Evolutionary conservation across 345 rosid genomes (phyloP).

Genomic region (Euclidium syriacum): DNA sequence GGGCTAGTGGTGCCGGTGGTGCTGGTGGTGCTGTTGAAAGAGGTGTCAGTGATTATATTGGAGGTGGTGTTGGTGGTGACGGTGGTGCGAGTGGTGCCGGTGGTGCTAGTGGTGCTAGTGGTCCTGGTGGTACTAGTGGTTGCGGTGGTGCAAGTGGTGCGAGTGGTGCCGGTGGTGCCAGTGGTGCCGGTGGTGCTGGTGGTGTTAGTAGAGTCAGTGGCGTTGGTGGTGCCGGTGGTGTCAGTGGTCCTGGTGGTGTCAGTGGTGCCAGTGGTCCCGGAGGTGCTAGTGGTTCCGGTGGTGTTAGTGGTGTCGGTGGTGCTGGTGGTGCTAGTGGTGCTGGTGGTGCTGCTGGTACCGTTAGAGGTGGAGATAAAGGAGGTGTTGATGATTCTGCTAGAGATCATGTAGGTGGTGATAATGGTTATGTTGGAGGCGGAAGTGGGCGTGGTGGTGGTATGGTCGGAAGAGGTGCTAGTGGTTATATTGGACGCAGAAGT

Average conservation of each 20-base stretch:
- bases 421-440: too few relatives aligned
- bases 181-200: background rate
- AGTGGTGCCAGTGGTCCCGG: background rate
- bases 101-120: conserved; percentile 17
- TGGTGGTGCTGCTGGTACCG: background rate
- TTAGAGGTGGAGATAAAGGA: background rate
- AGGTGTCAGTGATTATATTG: conserved; percentile 1
- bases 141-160: conserved; percentile 16
- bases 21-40: conserved; percentile 17
- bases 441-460: too few relatives aligned
- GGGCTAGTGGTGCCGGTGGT: background rate
- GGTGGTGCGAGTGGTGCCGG: too few relatives aligned
- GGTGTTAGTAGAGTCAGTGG: background rate
- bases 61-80: background rate
- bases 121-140: background rate
- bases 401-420: background rate
- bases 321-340: background rate
- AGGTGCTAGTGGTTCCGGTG: background rate
- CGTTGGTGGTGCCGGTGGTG: background rate
- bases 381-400: background rate
- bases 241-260: background rate
- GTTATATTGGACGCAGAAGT: too few relatives aligned
- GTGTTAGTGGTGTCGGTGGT: background rate
- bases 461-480: too few relatives aligned
- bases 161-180: conserved; percentile 12